Evolutionary conservation across 2,329 filamentous ascomycete species (phyloP), one percentile per base, ranked within the genome.

Genomic region (Endocalyx cinctus): DNA sequence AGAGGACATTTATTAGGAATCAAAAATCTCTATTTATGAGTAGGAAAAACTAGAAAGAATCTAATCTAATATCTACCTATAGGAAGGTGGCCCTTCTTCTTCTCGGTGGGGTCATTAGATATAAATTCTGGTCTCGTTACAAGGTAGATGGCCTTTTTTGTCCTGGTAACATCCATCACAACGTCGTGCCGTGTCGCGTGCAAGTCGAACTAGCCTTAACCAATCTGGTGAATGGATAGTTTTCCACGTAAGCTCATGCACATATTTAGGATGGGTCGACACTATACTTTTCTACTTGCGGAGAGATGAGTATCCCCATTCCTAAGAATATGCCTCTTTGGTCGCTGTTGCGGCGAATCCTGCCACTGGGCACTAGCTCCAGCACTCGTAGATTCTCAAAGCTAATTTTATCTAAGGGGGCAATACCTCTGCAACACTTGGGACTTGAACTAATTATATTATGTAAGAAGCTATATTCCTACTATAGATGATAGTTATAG

Each of bases 181-280:
- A 38, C 12, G 10, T 38, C 34, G 27, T 31, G 31, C 11, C 29
- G 15, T 6, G 36, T 31, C 6, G 13, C 15, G 17, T 17, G 13
- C 7, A 30, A 20, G 17, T 34, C 35, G 22, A n/a, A 27, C 13
- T 23, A 12, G 20, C 18, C 20, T 10, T 23, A 11, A 15, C 31
- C 31, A 3, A 13, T 12, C 4, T 31, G 30, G 3, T 19, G 31
- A 14, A 38, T 6, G 20, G 31, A 31, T 12, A 34, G 28, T 25
- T 34, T 31, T 6, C 36, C 36, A n/a, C n/a, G n/a, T n/a, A 10
- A 34, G 25, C 10, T 38, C 36, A 19, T 38, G 34, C 6, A 38
- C 18, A n/a, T 31, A 38, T n/a, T n/a, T n/a, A n/a, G n/a, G n/a
- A n/a, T n/a, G n/a, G n/a, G n/a, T n/a, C n/a, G n/a, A n/a, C n/a